phyloP scores from a whole-genome alignment of 2,329 filamentous ascomycete genomes.

The Arthrobotrys musiformis region DNA sequence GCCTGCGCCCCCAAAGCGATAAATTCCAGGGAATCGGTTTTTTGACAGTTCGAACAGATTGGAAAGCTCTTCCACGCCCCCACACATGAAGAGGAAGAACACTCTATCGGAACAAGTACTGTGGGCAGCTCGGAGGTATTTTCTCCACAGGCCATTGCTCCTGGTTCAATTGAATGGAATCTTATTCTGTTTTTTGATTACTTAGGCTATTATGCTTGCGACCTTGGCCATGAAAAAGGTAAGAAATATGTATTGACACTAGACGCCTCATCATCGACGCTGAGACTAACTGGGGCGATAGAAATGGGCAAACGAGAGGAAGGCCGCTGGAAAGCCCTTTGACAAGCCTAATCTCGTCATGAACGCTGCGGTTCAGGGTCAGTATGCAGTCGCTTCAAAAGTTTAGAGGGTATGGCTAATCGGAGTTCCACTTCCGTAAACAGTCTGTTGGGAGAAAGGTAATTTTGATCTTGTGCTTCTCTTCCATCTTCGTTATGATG shows the following conservation, averaged over 20 bases:
- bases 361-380: conserved; percentile 95
- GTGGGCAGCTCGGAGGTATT: conserved; percentile 81
- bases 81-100: conserved; percentile 67
- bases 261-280: not conserved
- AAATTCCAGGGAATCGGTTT: too few species aligned
- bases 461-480: too few species aligned
- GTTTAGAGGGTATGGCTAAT: not conserved
- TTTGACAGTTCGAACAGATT: conserved; percentile 70
- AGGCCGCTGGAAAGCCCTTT: conserved; percentile 81
- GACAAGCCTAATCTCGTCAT: conserved; percentile 92
- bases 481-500: not conserved
- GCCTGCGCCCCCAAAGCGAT: too few species aligned
- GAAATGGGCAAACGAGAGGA: conserved; percentile 83
- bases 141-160: conserved; percentile 58
- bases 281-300: not conserved
- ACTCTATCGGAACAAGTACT: conserved; percentile 85
- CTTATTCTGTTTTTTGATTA: not conserved
- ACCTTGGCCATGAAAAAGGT: conserved; percentile 93
- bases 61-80: conserved; percentile 88
- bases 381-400: conserved; percentile 83
- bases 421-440: not conserved
- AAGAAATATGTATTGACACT: not conserved
- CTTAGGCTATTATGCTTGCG: conserved; percentile 77
- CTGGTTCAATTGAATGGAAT: conserved; percentile 63
- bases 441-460: conserved; percentile 54